phyloP scores from a whole-genome alignment of 306 rosid genomes.

The Gleditsia sinensis region DNA sequence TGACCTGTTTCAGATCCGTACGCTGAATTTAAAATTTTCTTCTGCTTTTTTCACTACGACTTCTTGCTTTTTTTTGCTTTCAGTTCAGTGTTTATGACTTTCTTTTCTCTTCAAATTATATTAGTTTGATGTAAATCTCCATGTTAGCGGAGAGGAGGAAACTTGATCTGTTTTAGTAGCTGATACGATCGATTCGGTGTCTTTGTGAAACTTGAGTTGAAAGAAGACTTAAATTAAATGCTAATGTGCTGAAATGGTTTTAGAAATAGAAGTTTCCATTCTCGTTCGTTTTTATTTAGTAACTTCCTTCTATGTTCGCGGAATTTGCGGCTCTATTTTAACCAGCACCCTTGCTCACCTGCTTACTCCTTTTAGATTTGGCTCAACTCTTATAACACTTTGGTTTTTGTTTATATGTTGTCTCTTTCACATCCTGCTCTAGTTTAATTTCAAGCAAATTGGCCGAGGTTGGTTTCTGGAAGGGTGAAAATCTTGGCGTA shows the following conservation, averaged over 20 bases:
- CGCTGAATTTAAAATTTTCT: not conserved
- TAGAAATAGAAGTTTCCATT: not conserved
- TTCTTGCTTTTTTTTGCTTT: not conserved
- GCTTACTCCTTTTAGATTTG: not conserved
- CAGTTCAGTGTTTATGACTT: not conserved
- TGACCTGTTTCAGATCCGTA: constrained; percentile 32
- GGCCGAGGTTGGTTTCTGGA: not conserved
- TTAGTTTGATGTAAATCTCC: constrained; percentile 29
- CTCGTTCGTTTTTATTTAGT: not conserved
- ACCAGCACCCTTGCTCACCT: not conserved
- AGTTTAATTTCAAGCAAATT: constrained; percentile 3
- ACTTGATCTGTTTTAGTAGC: constrained; percentile 21
- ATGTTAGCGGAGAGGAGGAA: not conserved
- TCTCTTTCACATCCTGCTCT: not conserved
- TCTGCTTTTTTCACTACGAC: not conserved
- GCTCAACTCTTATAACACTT: not conserved
- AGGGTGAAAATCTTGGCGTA: constrained; percentile 12
- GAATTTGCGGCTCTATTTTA: constrained; percentile 24
- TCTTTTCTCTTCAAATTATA: not conserved
- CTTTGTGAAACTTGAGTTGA: constrained; percentile 14
- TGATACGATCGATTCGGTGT: constrained; percentile 18
- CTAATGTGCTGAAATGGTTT: constrained; percentile 14
- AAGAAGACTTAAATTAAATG: not conserved
- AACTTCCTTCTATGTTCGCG: not conserved
- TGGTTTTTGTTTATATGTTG: not conserved